Base-by-base conservation (phyloP, 768 basidiomycete species). In the Tephrocybe sp. region DNA sequence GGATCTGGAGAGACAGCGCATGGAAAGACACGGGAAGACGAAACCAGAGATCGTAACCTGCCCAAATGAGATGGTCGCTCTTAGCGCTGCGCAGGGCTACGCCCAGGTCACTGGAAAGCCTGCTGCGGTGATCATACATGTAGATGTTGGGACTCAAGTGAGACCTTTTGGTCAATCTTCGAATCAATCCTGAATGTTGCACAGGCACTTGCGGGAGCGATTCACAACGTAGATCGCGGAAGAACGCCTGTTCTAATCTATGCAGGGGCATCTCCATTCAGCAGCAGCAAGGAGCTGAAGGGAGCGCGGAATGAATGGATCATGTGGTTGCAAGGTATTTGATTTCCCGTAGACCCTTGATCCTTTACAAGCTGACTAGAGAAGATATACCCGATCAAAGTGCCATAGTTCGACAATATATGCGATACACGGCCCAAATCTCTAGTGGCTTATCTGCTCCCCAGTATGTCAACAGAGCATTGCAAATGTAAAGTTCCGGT, bases 11-110 rank as follows among this genome's bases (percentile, higher is more conserved):
- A 70, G 82, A 16, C 82, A 85, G 53, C 73, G 80, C 2, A 60
- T 63, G 5, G 62, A 70, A 49, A 58, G 54, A 4, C 64, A 68
- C 22, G 71, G 72, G 2, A 54, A 63, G 17, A 76, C 78, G 1
- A 46, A 65, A 2, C 72, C 78, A n/a, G 63, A 72, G 51, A 76
- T 89, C 42, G 69, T 89, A 17, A 87, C 81, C 2, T 85, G 82
- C 51, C 86, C 87, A 0, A 87, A 86, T 50, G 87, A 89, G 60
- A 87, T 87, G 82, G 87, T 87, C 4, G 87, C 83, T 0, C 63
- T 89, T 38, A 84, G 78, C 53, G 81, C 83, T 11, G 87, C 87
- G 0, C 87, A 89, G 48, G 87, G 84, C 0, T 88, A 83, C 57
- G 80, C 80, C 0, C 82, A 85, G 56, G 79, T 78, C 2, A 80